Base-by-base conservation (phyloP, 495 filamentous ascomycete genomes). In the Arthonia radiata region DNA sequence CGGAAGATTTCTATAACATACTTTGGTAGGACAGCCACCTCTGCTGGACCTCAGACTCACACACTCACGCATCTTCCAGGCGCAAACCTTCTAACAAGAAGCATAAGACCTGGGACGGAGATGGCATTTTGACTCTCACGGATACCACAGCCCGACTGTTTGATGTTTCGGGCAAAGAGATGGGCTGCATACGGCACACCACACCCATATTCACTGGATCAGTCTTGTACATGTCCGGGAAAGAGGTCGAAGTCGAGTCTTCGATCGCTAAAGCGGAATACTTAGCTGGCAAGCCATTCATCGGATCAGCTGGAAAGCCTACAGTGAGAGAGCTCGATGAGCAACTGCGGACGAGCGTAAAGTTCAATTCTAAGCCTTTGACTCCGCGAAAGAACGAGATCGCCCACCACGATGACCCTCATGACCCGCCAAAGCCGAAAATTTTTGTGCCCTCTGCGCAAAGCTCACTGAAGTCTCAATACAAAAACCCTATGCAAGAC, bases 91-190 rank as follows among this genome's bases (percentile, higher is more conserved):
- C 69, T 0, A 56, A 49, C 9, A 83, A 79, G 43, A 83, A 81
- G 47, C 64, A 81, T 49, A 83, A 81, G 42, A 80, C 71, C 10
- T 83, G 77, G 70, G 75, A 81, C 44, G 74, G 76, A n/a, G 75
- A 83, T 43, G 75, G 73, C 2, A 54, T 79, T 4, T 52, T 83
- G 7, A 47, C 56, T 2, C 51, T 69, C 2, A 40, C 45, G 0
- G 52, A 49, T 10, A 70, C 71, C 4, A 61, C 58, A 37, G 71
- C 66, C 8, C 49, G 48, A 29, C 50, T 83, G 4, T 57, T 67
- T 29, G 69, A 80, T 43, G 43, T 62, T 5, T 59, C 59, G 1
- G 74, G 75, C 5, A 64, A 57, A 42, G 66, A 74, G 8, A 60
- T 76, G 56, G 76, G 75, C 11, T 59, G 54, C 25, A 49, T 50